Conservation (phyloP, 331 rosid species). For the Spiraea crenata region DNA sequence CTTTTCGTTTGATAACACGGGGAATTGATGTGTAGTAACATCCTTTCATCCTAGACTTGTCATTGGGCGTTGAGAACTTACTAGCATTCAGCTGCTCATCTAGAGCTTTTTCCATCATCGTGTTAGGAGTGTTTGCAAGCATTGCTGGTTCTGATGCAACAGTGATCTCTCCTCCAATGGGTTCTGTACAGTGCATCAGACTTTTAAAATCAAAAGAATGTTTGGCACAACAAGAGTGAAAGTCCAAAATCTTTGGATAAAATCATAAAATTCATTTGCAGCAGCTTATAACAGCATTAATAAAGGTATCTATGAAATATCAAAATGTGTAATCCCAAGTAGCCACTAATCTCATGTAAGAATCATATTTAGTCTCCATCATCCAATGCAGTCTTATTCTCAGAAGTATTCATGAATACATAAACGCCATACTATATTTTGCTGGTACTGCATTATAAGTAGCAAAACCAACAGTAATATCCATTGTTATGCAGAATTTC, state of each 20-base stretch:
- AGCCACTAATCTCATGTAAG: neutral
- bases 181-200: slow-evolving; percentile 51
- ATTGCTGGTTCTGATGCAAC: slow-evolving; percentile 57
- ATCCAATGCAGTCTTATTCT: neutral
- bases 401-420: neutral
- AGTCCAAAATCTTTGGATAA: neutral
- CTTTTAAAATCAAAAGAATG: slow-evolving; percentile 22
- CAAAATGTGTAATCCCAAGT: neutral
- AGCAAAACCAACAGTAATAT: neutral
- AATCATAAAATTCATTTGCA: neutral
- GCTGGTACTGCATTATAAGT: neutral
- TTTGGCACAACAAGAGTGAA: neutral
- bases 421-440: neutral
- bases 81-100: slow-evolving; percentile 57
- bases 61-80: slow-evolving; percentile 48
- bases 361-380: no score
- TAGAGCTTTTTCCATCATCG: slow-evolving; percentile 55
- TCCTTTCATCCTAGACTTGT: slow-evolving; percentile 48
- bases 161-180: slow-evolving; percentile 84
- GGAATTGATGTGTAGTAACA: slow-evolving; percentile 84
- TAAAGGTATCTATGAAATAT: neutral
- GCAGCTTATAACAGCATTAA: neutral
- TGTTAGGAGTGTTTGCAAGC: slow-evolving; percentile 42
- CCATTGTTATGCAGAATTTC: neutral
- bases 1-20: slow-evolving; percentile 64